Percentiles rank a stretch among this genome's conserved stretches.
Conservation (phyloP, 2,329 filamentous ascomycete genomes). For the Ampelomyces quisqualis region DNA sequence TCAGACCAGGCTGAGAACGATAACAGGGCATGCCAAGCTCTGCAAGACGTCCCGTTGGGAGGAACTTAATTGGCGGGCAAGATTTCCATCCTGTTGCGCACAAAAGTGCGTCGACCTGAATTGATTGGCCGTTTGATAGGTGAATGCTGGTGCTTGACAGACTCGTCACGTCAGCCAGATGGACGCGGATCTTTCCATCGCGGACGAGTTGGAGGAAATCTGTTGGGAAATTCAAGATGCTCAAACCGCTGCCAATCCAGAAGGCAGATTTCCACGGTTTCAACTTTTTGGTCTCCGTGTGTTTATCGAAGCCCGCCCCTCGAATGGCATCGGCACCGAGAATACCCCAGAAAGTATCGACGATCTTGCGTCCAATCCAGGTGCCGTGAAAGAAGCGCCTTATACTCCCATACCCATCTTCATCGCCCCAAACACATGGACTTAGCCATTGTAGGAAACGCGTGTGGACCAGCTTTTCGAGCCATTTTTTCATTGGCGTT, state of each 20-base stretch:
- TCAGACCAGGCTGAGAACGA: slow-evolving; percentile 14
- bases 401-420: too few relatives aligned
- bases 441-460: too few relatives aligned
- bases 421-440: too few relatives aligned
- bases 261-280: slow-evolving; percentile 47
- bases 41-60: slow-evolving; percentile 44
- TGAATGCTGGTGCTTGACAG: slow-evolving; percentile 53
- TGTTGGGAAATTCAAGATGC: slow-evolving; percentile 62
- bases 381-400: slow-evolving; percentile 60
- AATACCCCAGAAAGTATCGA: slow-evolving; percentile 58
- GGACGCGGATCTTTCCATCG: slow-evolving; percentile 55
- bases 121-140: slow-evolving; percentile 46
- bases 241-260: slow-evolving; percentile 59
- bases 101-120: slow-evolving; percentile 55
- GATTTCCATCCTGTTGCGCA: slow-evolving; percentile 60
- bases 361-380: slow-evolving; percentile 56
- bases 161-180: slow-evolving; percentile 56
- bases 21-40: slow-evolving; percentile 52
- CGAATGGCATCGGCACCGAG: slow-evolving; percentile 56
- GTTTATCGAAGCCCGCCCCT: slow-evolving; percentile 49
- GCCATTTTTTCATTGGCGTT: slow-evolving; percentile 65
- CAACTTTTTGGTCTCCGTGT: slow-evolving; percentile 46
- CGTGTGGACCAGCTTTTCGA: slow-evolving; percentile 67
- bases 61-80: slow-evolving; percentile 53
- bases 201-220: slow-evolving; percentile 60